These are phyloP conservation scores for Suillus weaverae DNA, from an alignment of 768 basidiomycete genomes.

Conservation along the genomic window DNA sequence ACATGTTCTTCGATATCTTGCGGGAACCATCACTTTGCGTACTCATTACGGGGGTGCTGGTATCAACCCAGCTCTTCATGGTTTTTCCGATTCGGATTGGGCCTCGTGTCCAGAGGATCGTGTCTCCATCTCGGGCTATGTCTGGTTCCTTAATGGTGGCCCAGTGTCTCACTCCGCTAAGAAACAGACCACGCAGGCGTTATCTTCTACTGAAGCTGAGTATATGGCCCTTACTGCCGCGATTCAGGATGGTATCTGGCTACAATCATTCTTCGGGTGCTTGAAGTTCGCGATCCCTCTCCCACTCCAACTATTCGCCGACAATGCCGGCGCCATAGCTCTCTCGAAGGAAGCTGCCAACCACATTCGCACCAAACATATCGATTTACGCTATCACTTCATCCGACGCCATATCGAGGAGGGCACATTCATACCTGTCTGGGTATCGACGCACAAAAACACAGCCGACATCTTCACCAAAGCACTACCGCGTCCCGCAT, in stretches of 20 bases:
- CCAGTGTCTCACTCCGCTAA: background rate
- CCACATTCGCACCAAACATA: background rate
- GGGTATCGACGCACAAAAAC: background rate
- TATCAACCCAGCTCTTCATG: background rate
- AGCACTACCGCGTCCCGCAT: background rate
- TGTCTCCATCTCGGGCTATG: background rate
- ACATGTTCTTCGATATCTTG: background rate
- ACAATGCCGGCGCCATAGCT: background rate
- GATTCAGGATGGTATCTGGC: background rate
- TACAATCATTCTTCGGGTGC: background rate
- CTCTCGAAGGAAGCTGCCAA: background rate
- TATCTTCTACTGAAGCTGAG: background rate
- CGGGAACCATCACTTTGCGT: fast-evolving
- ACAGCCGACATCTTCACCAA: background rate
- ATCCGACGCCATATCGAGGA: background rate
- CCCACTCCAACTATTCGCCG: background rate
- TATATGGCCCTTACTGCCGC: background rate
- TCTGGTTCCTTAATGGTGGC: background rate
- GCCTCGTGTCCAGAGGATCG: background rate
- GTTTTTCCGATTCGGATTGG: background rate
- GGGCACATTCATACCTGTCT: background rate
- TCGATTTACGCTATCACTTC: background rate
- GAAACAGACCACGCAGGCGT: background rate
- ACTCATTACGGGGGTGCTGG: background rate
- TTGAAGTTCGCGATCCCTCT: fast-evolving